These are phyloP conservation scores for Mucor sp. DNA, from an alignment of 371 early-diverging fungal genomes.

Conservation along the genomic window DNA sequence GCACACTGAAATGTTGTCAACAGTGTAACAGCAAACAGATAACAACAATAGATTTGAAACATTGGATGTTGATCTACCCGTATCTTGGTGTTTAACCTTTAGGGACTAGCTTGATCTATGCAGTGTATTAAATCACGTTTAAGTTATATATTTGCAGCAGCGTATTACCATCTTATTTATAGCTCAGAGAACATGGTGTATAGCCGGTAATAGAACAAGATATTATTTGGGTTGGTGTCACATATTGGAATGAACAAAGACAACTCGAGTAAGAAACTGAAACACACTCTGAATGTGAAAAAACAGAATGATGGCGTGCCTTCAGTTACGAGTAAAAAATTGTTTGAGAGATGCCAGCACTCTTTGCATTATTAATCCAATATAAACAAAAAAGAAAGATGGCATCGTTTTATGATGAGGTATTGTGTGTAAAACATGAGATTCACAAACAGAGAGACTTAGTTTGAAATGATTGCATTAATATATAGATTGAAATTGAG, in stretches of 20 bases:
- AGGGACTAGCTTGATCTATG: neutral
- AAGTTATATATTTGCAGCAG: neutral
- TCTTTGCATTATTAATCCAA: neutral
- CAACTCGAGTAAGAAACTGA: neutral
- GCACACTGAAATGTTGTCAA: neutral
- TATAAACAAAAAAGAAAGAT: constrained; percentile 6
- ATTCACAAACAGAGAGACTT: neutral
- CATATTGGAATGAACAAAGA: neutral
- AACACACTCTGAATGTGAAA: neutral
- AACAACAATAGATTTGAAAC: neutral
- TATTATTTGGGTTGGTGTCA: neutral
- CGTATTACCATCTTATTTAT: neutral
- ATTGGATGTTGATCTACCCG: neutral
- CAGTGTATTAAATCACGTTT: neutral
- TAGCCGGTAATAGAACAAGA: neutral
- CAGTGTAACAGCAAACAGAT: neutral
- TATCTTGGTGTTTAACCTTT: too few relatives aligned
- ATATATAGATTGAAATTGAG: constrained; percentile 81
- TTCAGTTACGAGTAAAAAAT: neutral
- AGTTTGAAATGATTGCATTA: neutral
- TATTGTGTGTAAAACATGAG: constrained; percentile 5
- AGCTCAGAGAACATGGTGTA: neutral
- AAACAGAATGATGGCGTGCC: neutral
- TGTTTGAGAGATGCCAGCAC: neutral
- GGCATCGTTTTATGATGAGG: constrained; percentile 39